Base-by-base conservation (phyloP, 169 alveolate species). In the Theileria annulata region DNA sequence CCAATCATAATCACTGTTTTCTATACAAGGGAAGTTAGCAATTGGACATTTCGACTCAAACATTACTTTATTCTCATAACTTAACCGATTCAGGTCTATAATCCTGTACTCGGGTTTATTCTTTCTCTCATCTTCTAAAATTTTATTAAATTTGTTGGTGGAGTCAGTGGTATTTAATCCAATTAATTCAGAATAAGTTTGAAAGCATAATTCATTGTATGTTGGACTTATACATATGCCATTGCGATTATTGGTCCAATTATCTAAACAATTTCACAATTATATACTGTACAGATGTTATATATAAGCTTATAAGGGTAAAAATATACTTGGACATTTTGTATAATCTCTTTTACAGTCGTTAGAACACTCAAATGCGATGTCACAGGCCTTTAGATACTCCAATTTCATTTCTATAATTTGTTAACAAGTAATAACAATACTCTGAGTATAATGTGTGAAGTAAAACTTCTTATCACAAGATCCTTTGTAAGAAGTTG, bases 361-460 rank as follows among this genome's bases (percentile, higher is more conserved):
- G 63, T 66, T 37, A 33, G 68, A 68, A 62, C 88, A 80, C 28
- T 80, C 88, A 71, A 80, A 80, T 15, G 88, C 74, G 59, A 82
- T 82, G n/a, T 82, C 82, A 56, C 89, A 82, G 27, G 62, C 68
- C 2, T 28, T 23, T 23, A 37, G 71, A 12, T 28, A 15, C 27
- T 82, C 69, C 47, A 73, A 54, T 69, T 82, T 82, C 89, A 82
- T 82, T 25, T 82, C 88, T 80, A 48, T 35, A 64, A 3, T 17
- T 23, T 10, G 5, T 6, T 10, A n/a, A 33, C 30, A 19, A 15
- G 0, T 23, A 21, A 70, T 30, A 59, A 0, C 56, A 74, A 1
- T 42, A 80, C 88, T 79, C 35, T 68, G 89, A n/a, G 89, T 82
- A 25, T 76, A 82, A 58, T 82, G 76, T 17, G 85, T 82, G 70